phyloP scores from a whole-genome alignment of 208 protist species.

The Leishmania aethiopica region DNA sequence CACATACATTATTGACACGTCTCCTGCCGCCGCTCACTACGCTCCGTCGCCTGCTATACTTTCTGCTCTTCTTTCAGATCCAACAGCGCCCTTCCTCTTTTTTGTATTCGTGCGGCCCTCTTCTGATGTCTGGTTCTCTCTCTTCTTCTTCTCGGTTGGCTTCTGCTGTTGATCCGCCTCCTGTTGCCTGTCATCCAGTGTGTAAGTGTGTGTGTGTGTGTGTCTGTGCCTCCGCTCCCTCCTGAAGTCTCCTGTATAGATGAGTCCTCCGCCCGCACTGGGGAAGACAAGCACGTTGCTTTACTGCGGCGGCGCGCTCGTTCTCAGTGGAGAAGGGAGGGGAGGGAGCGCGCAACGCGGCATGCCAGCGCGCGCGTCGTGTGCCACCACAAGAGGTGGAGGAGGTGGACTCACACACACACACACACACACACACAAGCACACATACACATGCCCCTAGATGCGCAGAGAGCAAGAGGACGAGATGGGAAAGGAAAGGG shows the following conservation, averaged over 20 bases:
- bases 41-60: too few species aligned
- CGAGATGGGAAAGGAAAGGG: not conserved
- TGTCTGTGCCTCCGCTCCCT: not conserved
- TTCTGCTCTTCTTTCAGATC: too few species aligned
- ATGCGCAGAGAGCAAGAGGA: not conserved
- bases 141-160: too few species aligned
- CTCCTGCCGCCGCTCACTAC: too few species aligned
- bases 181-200: not conserved
- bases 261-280: not conserved
- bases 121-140: too few species aligned
- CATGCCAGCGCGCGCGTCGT: not conserved
- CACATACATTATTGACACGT: too few species aligned
- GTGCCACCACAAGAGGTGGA: not conserved
- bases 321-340: not conserved
- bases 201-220: slow-evolving; percentile 1
- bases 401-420: not conserved
- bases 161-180: too few species aligned
- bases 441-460: not conserved
- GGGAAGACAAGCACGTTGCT: not conserved
- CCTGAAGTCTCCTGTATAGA: not conserved
- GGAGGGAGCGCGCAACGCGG: not conserved
- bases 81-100: too few species aligned
- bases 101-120: too few species aligned
- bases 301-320: not conserved
- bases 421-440: not conserved